These are phyloP conservation scores for Lactifluus rugatus DNA, from an alignment of 768 basidiomycete species.

Conservation along the genomic window DNA sequence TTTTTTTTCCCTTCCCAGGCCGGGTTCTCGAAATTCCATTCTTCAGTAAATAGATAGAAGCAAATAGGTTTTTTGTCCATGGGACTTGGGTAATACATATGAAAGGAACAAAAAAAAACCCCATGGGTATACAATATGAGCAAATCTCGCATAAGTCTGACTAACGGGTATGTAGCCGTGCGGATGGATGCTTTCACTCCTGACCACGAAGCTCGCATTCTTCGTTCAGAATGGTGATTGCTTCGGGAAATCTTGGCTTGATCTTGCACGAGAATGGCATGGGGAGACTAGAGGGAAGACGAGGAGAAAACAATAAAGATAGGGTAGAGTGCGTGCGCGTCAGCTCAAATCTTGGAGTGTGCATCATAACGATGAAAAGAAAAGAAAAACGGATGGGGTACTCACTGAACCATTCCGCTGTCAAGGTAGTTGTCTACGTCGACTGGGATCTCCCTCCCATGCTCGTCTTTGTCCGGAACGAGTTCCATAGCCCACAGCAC, in stretches of 20 bases:
- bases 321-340: not conserved
- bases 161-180: not conserved
- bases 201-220: constrained; percentile 11
- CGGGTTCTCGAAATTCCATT: not conserved
- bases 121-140: not conserved
- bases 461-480: constrained; percentile 7
- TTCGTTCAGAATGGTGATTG: constrained; percentile 8
- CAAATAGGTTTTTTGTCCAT: not conserved
- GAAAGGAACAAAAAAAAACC: not conserved
- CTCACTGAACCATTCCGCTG: constrained; percentile 20
- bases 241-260: constrained; percentile 20
- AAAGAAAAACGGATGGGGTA: not conserved
- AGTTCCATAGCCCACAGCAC: constrained; percentile 25
- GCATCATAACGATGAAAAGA: not conserved
- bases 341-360: not conserved
- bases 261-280: constrained; percentile 19
- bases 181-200: not conserved
- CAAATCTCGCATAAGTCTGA: not conserved
- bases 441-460: constrained; percentile 12
- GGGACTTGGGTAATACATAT: not conserved
- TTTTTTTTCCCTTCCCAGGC: not conserved
- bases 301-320: not conserved
- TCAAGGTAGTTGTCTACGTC: constrained; percentile 13
- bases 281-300: constrained; percentile 13
- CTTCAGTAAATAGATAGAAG: not conserved